These are phyloP conservation scores for Choricystis sp. DNA, from an alignment of 139 green algal genomes.

Conservation along the genomic window DNA sequence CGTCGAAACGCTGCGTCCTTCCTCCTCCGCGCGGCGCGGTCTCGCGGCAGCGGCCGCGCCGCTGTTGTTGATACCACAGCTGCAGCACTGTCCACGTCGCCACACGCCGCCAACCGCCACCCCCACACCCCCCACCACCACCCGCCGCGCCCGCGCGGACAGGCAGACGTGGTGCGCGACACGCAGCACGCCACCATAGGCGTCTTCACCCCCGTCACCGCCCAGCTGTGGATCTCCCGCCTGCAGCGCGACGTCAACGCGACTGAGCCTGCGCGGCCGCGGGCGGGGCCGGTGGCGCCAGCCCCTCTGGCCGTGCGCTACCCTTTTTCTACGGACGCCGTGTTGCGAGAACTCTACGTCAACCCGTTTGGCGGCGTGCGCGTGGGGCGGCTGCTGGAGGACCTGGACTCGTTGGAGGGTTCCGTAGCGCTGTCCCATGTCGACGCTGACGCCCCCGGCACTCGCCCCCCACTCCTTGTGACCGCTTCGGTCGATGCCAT, in stretches of 20 bases:
- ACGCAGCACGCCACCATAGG: too few relatives aligned
- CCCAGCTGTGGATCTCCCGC: slow-evolving; percentile 28
- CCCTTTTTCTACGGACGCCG: slow-evolving; percentile 31
- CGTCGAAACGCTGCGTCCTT: too few relatives aligned
- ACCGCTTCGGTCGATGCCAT: slow-evolving; percentile 60
- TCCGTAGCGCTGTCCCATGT: slow-evolving; percentile 53
- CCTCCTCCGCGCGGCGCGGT: too few relatives aligned
- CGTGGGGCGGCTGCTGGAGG: slow-evolving; percentile 63
- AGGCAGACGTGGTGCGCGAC: background rate
- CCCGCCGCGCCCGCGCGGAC: background rate
- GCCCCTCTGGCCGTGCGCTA: slow-evolving; percentile 25
- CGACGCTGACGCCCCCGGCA: slow-evolving; percentile 12
- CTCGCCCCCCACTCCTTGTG: slow-evolving; percentile 43
- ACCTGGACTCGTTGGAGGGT: slow-evolving; percentile 64
- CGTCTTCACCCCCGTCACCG: slow-evolving; percentile 1
- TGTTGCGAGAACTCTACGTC: slow-evolving; percentile 37
- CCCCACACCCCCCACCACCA: too few relatives aligned
- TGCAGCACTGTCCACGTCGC: too few relatives aligned
- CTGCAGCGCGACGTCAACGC: slow-evolving; percentile 1
- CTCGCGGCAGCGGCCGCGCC: too few relatives aligned
- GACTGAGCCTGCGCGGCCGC: background rate
- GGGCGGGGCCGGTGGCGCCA: background rate
- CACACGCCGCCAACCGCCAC: too few relatives aligned
- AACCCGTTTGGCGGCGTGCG: slow-evolving; percentile 55
- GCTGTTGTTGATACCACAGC: too few relatives aligned